Evolutionary conservation across 495 filamentous ascomycete species (phyloP).

Genomic region (Penicillium flavigenum): DNA sequence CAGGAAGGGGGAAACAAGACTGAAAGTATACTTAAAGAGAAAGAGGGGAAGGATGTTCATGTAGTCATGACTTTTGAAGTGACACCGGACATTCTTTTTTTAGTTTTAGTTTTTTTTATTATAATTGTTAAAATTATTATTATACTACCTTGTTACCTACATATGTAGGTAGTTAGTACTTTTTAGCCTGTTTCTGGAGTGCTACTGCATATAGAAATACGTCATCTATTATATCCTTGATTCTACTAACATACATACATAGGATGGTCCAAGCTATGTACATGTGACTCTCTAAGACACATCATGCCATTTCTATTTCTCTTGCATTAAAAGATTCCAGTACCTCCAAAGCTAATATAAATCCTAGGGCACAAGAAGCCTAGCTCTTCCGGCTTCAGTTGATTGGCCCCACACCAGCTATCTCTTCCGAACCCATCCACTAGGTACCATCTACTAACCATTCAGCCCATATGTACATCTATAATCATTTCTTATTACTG

Average conservation of each 20-base stretch:
- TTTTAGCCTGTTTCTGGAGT: neutral
- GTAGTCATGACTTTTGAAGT: slow-evolving; percentile 13
- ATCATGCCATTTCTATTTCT: neutral
- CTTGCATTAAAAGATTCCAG: neutral
- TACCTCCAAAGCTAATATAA: too few relatives aligned
- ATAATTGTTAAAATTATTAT: too few relatives aligned
- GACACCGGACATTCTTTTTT: slow-evolving; percentile 11
- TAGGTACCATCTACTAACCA: neutral
- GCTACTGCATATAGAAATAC: neutral
- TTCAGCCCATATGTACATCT: too few relatives aligned
- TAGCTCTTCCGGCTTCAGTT: too few relatives aligned
- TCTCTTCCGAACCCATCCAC: neutral
- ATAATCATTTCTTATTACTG: neutral
- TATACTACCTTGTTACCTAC: too few relatives aligned
- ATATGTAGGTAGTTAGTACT: too few relatives aligned
- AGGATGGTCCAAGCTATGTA: neutral
- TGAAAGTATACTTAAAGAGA: slow-evolving; percentile 13
- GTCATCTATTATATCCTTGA: neutral
- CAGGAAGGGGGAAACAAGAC: slow-evolving; percentile 14
- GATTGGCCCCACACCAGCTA: too few relatives aligned
- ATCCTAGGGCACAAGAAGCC: too few relatives aligned
- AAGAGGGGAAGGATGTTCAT: slow-evolving; percentile 18
- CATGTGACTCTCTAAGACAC: neutral
- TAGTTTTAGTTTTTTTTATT: neutral
- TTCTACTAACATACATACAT: too few relatives aligned